A percentile compares a stretch with the other conserved stretches of the same genome.
Evolutionary conservation across 352 stramenopile genomes (phyloP).

Genomic region (Pythium periplocum): DNA sequence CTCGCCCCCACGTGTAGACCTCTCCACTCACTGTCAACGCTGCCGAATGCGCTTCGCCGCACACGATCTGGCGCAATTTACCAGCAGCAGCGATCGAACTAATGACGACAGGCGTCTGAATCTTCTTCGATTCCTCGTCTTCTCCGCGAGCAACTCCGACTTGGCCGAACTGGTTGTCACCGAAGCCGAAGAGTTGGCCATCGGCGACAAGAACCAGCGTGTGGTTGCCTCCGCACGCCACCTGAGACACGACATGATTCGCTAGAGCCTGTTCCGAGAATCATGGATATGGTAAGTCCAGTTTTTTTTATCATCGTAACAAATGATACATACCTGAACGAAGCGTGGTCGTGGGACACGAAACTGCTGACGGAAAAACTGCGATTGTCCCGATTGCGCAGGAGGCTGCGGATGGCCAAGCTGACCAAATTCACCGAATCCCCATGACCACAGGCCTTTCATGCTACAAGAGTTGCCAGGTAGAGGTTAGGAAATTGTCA

Average conservation of each 20-base stretch:
- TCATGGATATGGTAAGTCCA: too few relatives aligned
- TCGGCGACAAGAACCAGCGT: slow-evolving; percentile 64
- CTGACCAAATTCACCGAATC: slow-evolving; percentile 64
- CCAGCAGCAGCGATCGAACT: slow-evolving; percentile 7
- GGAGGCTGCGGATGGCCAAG: slow-evolving; percentile 59
- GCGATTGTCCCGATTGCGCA: slow-evolving; percentile 45
- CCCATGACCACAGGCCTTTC: slow-evolving; percentile 70
- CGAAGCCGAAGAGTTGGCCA: slow-evolving; percentile 57
- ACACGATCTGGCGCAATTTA: slow-evolving; percentile 17
- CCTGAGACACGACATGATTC: slow-evolving; percentile 42
- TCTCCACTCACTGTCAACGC: slow-evolving; percentile 41
- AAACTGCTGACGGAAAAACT: slow-evolving; percentile 79
- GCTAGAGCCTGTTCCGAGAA: slow-evolving; percentile 33
- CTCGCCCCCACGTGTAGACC: slow-evolving; percentile 72
- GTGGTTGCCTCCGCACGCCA: slow-evolving; percentile 64
- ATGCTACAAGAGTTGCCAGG: slow-evolving; percentile 24
- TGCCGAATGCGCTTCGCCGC: slow-evolving; percentile 63
- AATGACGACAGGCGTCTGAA: slow-evolving; percentile 30
- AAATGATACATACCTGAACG: slow-evolving; percentile 34
- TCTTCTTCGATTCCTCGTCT: slow-evolving; percentile 26
- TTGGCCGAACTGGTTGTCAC: slow-evolving; percentile 72
- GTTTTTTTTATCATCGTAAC: too few relatives aligned
- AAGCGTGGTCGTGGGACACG: slow-evolving; percentile 61
- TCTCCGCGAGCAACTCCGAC: slow-evolving; percentile 33
- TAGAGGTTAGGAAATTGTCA: too few relatives aligned